These are phyloP conservation scores for Plasmodium gallinaceum DNA, from an alignment of 169 alveolate genomes.

Conservation along the genomic window DNA sequence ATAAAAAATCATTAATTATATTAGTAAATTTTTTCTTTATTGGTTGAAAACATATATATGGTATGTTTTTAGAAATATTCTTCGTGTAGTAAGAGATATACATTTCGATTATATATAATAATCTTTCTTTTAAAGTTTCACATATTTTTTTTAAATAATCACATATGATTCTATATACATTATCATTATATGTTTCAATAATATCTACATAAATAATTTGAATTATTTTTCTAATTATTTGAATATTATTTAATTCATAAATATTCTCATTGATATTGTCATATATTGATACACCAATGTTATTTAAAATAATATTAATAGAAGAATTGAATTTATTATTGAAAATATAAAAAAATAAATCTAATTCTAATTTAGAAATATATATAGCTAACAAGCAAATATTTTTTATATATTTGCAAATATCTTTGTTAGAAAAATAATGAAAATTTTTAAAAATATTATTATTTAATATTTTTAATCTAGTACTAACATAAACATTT, in stretches of 20 bases:
- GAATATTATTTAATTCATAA: conserved; percentile 51
- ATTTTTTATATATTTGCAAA: conserved; percentile 66
- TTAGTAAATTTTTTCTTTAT: conserved; percentile 53
- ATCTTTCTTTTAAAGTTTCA: conserved; percentile 41
- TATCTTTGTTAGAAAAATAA: conserved; percentile 18
- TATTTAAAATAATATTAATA: conserved; percentile 42
- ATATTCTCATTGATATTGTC: conserved; percentile 46
- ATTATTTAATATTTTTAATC: conserved; percentile 73
- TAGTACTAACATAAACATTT: conserved; percentile 54
- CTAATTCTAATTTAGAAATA: conserved; percentile 66
- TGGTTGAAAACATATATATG: conserved; percentile 68
- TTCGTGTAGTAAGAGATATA: conserved; percentile 74
- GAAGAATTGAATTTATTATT: conserved; percentile 35
- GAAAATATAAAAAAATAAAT: conserved; percentile 40
- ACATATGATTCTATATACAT: conserved; percentile 28
- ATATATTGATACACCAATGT: conserved; percentile 45
- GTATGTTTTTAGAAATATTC: conserved; percentile 20
- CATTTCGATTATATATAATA: conserved; percentile 55
- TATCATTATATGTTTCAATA: conserved; percentile 63
- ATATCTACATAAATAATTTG: conserved; percentile 66
- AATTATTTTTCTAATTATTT: conserved; percentile 66
- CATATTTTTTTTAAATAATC: conserved; percentile 61
- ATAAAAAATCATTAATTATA: conserved; percentile 55
- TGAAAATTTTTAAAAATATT: conserved; percentile 53
- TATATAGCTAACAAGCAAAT: conserved; percentile 57